These are phyloP conservation scores for Ensete ventricosum DNA, from an alignment of 176 grass and related monocot genomes.

Conservation along the genomic window DNA sequence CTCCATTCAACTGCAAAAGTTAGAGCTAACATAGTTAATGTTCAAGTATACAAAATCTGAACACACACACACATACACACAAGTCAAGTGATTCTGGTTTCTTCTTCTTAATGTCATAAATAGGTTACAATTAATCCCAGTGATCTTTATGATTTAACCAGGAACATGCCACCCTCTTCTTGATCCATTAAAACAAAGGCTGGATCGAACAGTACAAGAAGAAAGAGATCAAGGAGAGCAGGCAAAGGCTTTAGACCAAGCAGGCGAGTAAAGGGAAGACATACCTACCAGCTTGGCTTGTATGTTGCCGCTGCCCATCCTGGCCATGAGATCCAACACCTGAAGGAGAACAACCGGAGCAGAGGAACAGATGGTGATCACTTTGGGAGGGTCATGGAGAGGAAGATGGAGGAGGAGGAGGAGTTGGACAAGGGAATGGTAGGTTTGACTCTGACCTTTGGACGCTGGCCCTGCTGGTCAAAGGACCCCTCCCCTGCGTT, in stretches of 20 bases:
- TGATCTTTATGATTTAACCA: too few species aligned
- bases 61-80: too few species aligned
- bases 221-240: not conserved
- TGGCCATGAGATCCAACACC: conserved; percentile 9
- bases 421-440: conserved; percentile 1
- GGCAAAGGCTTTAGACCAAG: not conserved
- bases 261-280: conserved; percentile 18
- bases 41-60: too few species aligned
- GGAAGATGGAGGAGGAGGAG: not conserved
- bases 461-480: not conserved
- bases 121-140: too few species aligned
- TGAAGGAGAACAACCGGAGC: not conserved
- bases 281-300: conserved; percentile 90
- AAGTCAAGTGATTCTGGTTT: too few species aligned
- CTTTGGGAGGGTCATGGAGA: not conserved
- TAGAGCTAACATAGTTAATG: too few species aligned
- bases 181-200: not conserved
- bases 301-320: conserved; percentile 31
- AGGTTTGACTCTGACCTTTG: not conserved
- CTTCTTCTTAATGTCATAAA: too few species aligned
- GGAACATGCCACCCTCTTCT: not conserved
- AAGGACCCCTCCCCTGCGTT: not conserved
- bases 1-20: too few species aligned
- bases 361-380: not conserved
- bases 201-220: not conserved